Base-by-base conservation (phyloP, 768 basidiomycete genomes). In the Coprinopsis marcescibilis region DNA sequence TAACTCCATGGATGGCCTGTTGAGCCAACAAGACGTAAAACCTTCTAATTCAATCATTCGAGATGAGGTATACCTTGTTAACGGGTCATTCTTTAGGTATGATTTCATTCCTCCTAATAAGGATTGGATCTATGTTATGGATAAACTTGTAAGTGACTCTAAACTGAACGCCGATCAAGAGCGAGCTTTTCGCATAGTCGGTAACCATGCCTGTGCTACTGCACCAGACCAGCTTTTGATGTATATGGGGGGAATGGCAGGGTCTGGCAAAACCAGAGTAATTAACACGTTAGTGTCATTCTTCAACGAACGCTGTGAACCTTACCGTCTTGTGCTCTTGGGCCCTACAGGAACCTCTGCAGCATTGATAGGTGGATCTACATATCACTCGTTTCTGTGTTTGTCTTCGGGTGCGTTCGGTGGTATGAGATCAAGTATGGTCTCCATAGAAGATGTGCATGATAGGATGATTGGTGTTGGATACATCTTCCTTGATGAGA, bases 401-500 rank as follows among this genome's bases (percentile, higher is more conserved):
- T 7, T 37, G 10, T 7, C 19, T 7, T 45, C 11, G 48, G 35
- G 2, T 3, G 41, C 14, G 10, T 43, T n/a, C 23, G 35, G n/a
- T 19, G 49, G 7, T 17, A 33, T 24, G 14, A 55, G 27, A 30
- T 60, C 0, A 54, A 33, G 39, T 20, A 51, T 24, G 47, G 53
- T 27, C 11, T 10, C 35, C 17, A 17, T 46, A 4, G 45, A 46
- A 13, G 45, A 46, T 2, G 35, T 46, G 2, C 15, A n/a, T 5
- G 45, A 46, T n/a, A 37, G 45, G 14, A 25, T 68, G 10, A 15
- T 51, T 21, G 59, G 62, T n/a, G 61, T 69, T 10, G 60, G 69
- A 1, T 67, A 68, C 56, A 45, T 72, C 0, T 68, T 72, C 37
- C 49, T 72, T 15, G 69, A 73, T 61, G 71, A 73, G 45, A 56